These are phyloP conservation scores for Epichloe coenophiala DNA, from an alignment of 2,329 filamentous ascomycete species.

Conservation along the genomic window DNA sequence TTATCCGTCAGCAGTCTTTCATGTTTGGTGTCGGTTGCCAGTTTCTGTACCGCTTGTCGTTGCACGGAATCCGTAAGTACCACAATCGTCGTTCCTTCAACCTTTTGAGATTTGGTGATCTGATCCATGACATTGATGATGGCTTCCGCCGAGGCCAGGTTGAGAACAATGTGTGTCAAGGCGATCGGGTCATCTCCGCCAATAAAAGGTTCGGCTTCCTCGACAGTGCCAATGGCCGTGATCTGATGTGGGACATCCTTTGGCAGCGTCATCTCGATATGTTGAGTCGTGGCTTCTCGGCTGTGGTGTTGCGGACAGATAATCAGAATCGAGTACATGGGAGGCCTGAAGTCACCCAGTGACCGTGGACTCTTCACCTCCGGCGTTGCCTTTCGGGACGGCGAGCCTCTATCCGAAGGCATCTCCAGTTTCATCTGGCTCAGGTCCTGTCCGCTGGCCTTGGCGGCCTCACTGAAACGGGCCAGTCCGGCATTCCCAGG, in stretches of 20 bases:
- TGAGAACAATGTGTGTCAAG: conserved; percentile 84
- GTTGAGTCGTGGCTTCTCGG: conserved; percentile 73
- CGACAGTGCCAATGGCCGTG: conserved; percentile 54
- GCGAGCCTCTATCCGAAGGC: conserved; percentile 32
- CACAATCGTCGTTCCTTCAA: conserved; percentile 54
- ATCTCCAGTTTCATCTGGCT: conserved; percentile 55
- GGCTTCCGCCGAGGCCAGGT: conserved; percentile 58
- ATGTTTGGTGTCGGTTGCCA: conserved; percentile 49
- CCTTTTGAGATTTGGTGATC: conserved; percentile 45
- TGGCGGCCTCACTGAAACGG: conserved; percentile 50
- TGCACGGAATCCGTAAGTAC: conserved; percentile 84
- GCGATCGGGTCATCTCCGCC: conserved; percentile 53
- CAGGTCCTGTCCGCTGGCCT: conserved; percentile 47
- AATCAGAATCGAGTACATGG: conserved; percentile 78
- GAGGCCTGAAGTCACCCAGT: conserved; percentile 36
- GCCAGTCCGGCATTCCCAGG: conserved; percentile 48
- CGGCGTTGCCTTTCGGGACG: conserved; percentile 24
- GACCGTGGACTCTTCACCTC: conserved; percentile 15
- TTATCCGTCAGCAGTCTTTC: conserved; percentile 50
- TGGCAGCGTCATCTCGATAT: conserved; percentile 86
- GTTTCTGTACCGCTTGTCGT: conserved; percentile 66
- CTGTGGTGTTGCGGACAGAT: conserved; percentile 80
- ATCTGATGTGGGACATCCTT: conserved; percentile 76
- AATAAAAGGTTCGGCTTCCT: conserved; percentile 61
- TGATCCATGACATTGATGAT: conserved; percentile 65